These are phyloP conservation scores for Medicago arabica DNA, from an alignment of 306 rosid species.

Conservation along the genomic window DNA sequence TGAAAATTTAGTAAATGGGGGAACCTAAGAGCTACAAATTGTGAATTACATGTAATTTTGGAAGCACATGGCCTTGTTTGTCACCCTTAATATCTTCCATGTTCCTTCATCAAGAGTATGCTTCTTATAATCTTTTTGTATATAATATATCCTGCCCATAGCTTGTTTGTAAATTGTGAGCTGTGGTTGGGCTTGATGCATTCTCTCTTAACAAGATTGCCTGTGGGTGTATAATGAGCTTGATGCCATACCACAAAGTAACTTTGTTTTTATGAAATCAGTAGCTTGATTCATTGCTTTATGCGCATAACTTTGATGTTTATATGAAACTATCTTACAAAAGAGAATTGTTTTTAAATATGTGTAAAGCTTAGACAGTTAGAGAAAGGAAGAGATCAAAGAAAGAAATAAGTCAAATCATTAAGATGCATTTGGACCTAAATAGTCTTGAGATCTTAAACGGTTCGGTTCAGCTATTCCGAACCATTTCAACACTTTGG, in stretches of 20 bases:
- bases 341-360: background rate
- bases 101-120: conserved; percentile 12
- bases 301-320: background rate
- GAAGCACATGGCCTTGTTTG: background rate
- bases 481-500: no score
- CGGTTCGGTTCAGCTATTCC: no score
- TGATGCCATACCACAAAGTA: background rate
- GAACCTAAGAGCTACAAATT: background rate
- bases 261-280: background rate
- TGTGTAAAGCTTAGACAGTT: background rate
- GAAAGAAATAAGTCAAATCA: background rate
- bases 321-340: background rate
- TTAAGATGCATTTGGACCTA: background rate
- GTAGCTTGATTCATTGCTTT: conserved; percentile 8
- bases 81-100: background rate
- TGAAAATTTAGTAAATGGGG: conserved; percentile 3
- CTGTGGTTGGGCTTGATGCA: background rate
- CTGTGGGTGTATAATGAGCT: conserved; percentile 1
- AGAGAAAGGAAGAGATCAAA: background rate
- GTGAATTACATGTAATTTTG: background rate
- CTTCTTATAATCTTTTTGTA: conserved; percentile 31
- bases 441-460: no score
- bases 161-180: conserved; percentile 8
- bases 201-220: background rate
- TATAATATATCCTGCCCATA: conserved; percentile 30